A percentile compares a stretch with the other conserved stretches of the same genome.
These are phyloP conservation scores for Rhododendron williamsianum DNA, from an alignment of 148 eudicot species.

Conservation along the genomic window DNA sequence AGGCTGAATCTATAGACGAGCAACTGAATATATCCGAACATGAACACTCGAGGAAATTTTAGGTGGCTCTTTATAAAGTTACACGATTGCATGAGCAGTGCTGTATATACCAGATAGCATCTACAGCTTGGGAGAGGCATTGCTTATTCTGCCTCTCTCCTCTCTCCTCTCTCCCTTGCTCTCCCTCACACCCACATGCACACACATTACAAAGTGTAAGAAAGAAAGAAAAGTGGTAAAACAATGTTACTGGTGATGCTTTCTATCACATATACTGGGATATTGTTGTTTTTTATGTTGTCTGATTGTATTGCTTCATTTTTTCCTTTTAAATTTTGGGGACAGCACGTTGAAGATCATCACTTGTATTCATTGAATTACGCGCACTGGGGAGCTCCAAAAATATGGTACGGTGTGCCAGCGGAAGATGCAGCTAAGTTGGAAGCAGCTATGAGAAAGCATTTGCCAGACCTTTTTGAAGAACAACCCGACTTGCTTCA, in stretches of 20 bases:
- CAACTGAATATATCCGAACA: neutral
- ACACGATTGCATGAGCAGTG: neutral
- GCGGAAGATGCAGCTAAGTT: constrained; percentile 69
- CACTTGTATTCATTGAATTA: constrained; percentile 87
- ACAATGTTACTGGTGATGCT: neutral
- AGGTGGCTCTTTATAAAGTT: neutral
- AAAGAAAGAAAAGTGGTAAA: neutral
- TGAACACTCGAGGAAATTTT: neutral
- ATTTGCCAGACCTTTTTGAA: constrained; percentile 83
- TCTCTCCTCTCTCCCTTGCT: neutral
- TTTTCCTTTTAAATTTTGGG: constrained; percentile 12
- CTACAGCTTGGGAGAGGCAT: neutral
- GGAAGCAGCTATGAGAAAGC: constrained; percentile 88
- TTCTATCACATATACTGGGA: neutral
- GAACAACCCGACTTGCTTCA: constrained; percentile 99
- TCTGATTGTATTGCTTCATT: constrained; percentile 14
- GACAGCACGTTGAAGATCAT: constrained; percentile 98
- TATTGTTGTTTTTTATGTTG: neutral
- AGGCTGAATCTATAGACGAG: neutral
- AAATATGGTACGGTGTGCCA: constrained; percentile 97
- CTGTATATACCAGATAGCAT: neutral
- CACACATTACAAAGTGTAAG: neutral
- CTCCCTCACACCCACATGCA: neutral
- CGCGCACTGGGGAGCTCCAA: constrained; percentile 98
- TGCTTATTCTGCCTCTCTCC: neutral